These are phyloP conservation scores for Scenedesmus sp. DNA, from an alignment of 163 green algal genomes.

Conservation along the genomic window DNA sequence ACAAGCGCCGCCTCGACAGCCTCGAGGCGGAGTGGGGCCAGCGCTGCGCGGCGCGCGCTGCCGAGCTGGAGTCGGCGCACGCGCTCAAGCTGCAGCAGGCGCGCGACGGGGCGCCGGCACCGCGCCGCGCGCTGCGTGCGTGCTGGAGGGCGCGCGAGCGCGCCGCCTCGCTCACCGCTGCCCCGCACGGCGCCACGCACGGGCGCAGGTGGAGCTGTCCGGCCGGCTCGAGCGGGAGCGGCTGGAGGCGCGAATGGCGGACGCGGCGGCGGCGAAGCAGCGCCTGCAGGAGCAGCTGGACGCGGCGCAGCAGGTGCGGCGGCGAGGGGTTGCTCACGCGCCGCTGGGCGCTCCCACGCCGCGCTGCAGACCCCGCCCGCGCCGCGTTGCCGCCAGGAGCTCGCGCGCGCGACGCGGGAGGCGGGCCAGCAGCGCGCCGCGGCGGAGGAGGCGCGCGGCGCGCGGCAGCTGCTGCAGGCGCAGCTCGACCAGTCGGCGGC, in stretches of 20 bases:
- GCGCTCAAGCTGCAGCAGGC: conserved; percentile 41
- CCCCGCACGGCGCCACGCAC: too few relatives aligned
- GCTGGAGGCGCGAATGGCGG: neutral
- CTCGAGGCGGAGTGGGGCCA: conserved; percentile 37
- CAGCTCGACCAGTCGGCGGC: conserved; percentile 19
- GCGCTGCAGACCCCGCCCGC: too few relatives aligned
- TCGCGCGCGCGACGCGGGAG: neutral
- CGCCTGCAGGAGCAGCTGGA: conserved; percentile 28
- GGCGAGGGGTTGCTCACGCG: neutral
- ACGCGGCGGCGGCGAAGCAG: neutral
- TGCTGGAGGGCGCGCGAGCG: too few relatives aligned
- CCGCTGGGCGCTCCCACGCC: too few relatives aligned
- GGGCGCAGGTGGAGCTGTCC: conserved; percentile 29
- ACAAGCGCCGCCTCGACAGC: conserved; percentile 24
- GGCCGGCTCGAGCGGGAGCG: conserved; percentile 16
- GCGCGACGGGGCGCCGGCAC: neutral
- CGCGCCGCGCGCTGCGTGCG: too few relatives aligned
- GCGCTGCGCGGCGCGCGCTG: neutral
- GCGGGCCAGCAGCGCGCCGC: neutral
- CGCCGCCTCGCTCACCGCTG: too few relatives aligned
- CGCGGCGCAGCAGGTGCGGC: conserved; percentile 1
- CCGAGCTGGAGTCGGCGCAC: conserved; percentile 15
- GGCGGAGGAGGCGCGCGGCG: conserved; percentile 17
- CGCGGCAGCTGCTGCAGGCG: conserved; percentile 11
- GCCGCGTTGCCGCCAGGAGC: too few relatives aligned